Evolutionary conservation across 129 eudicot genomes (phyloP), one percentile per base, ranked within the genome.

Genomic region (Mikania micrantha): DNA sequence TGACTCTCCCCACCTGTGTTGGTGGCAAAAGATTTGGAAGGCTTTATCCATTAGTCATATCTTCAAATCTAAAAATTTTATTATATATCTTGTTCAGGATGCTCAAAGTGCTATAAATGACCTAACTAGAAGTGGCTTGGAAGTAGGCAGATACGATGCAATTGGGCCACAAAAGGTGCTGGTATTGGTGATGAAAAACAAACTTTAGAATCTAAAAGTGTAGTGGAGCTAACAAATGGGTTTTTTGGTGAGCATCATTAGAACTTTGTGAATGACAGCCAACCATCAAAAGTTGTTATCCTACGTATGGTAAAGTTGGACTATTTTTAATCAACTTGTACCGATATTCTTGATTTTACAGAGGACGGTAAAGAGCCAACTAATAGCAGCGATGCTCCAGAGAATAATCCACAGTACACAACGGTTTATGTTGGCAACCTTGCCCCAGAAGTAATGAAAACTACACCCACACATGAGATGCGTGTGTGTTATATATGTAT

Each of bases 91-190:
- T 74, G 9, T 75, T 45, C 85, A 90, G 95, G 97, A 91, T 67
- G 97, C 95, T 56, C 97, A 91, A 71, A 87, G 80, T 62, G 92
- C 97, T 17, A 91, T 91, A 45, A 91, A 87, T 71, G 95, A 87
- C 64, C 76, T 79, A 69, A 91, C 87, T 49, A 95, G 66, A 88
- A 88, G 58, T 88, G 91, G 95, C 91, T 90, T 60, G 97, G 91
- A n/a, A 90, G 90, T 74, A 81, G 94, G 66, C 94, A 86, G 79
- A 90, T 90, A 64, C 90, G 95, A 11, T 90, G 94, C 72, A 90
- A 90, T 69, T 90, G 97, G 97, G 97, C 97, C 20, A 82, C 95
- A 15, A 90, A 90, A 80, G 97, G 97, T 45, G 97, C 91, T 78
- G 86, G 84, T 19, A 31, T 71, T 35, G 66, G 58, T 80, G 97